phyloP scores from a whole-genome alignment of 1,139 yeast species.

The Hemisphaericaspora lyxosophila region DNA sequence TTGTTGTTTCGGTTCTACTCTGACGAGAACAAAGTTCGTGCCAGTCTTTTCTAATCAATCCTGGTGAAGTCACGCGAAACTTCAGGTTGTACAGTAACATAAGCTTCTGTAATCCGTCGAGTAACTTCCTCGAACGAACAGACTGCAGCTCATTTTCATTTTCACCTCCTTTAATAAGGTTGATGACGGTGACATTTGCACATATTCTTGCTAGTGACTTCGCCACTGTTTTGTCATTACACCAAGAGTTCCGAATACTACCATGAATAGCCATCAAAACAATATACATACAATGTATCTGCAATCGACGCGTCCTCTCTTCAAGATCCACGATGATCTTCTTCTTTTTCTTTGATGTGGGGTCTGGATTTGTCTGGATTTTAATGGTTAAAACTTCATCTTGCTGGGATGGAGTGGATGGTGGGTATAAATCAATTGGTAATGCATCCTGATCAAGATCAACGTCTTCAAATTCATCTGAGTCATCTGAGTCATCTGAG shows the following conservation, averaged over 20 bases:
- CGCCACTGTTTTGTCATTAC: slow-evolving; percentile 51
- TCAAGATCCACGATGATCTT: slow-evolving; percentile 11
- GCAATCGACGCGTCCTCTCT: slow-evolving; percentile 13
- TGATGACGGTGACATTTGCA: slow-evolving; percentile 46
- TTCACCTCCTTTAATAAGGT: slow-evolving; percentile 46
- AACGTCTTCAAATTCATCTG: slow-evolving; percentile 37
- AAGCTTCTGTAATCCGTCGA: slow-evolving; percentile 71
- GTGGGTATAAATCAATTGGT: not conserved
- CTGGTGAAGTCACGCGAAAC: slow-evolving; percentile 53
- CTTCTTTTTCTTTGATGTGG: slow-evolving; percentile 21
- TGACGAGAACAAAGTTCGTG: slow-evolving; percentile 40
- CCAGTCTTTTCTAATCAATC: slow-evolving; percentile 58
- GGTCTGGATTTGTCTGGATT: slow-evolving; percentile 7
- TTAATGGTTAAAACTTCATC: slow-evolving; percentile 10
- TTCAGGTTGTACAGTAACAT: slow-evolving; percentile 61
- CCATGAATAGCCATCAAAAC: slow-evolving; percentile 66
- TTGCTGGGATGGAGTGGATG: not conserved
- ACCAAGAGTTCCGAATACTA: slow-evolving; percentile 69
- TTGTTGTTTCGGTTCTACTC: slow-evolving; percentile 25
- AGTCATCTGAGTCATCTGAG: slow-evolving; percentile 25
- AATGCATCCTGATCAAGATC: slow-evolving; percentile 15
- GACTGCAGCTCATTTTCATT: slow-evolving; percentile 30
- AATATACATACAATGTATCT: slow-evolving; percentile 60
- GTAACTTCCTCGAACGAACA: slow-evolving; percentile 63
- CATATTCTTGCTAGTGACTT: slow-evolving; percentile 33